These are phyloP conservation scores for Beauveria caledonica DNA, from an alignment of 2,329 filamentous ascomycete genomes.

Conservation along the genomic window DNA sequence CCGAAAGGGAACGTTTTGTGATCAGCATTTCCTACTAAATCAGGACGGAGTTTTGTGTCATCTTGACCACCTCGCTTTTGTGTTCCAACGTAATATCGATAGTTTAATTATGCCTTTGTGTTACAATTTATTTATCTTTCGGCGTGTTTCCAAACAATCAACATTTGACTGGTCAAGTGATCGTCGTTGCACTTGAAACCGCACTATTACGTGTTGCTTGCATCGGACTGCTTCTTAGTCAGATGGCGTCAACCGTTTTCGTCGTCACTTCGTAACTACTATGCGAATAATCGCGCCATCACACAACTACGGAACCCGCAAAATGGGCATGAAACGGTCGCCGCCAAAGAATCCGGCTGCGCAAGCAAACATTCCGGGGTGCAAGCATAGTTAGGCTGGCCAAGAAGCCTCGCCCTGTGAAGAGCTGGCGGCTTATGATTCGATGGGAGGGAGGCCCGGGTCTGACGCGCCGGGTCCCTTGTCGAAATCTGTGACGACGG, in stretches of 20 bases:
- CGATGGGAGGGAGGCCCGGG: background rate
- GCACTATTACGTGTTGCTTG: slow-evolving; percentile 7
- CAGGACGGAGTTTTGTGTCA: too few species aligned
- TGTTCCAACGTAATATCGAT: too few species aligned
- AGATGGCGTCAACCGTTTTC: background rate
- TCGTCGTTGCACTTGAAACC: slow-evolving; percentile 7
- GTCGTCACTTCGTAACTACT: background rate
- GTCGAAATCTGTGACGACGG: too few species aligned
- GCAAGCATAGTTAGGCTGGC: too few species aligned
- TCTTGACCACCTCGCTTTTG: too few species aligned
- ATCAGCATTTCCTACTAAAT: too few species aligned
- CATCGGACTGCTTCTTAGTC: background rate
- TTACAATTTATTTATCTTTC: too few species aligned
- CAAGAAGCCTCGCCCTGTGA: background rate
- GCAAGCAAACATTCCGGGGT: too few species aligned
- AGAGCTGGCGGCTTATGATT: background rate
- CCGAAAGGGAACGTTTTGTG: too few species aligned
- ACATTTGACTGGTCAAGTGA: background rate
- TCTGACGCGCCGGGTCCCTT: too few species aligned
- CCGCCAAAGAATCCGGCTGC: background rate
- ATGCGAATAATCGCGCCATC: background rate
- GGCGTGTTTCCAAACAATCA: too few species aligned
- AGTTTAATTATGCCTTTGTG: too few species aligned
- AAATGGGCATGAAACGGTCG: background rate
- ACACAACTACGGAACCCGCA: background rate